Evolutionary conservation across 2,329 filamentous ascomycete species (phyloP), one percentile per base, ranked within the genome.

Genomic region (Paraphoma sp.): DNA sequence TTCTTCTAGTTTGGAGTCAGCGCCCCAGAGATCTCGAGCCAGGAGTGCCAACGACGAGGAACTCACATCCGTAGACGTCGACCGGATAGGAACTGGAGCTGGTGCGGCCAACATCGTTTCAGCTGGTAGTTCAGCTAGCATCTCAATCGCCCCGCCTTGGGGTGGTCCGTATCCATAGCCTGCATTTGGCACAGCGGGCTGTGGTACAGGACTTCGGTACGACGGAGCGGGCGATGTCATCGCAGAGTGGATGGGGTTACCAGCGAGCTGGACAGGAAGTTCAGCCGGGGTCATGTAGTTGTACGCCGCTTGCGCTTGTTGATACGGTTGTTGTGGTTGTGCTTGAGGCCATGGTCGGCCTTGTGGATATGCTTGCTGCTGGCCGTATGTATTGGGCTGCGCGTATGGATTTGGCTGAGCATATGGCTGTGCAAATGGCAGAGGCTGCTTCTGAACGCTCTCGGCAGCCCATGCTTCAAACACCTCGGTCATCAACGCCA

Each of bases 401-500:
- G 41, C 40, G 8, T 45, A 45, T 17, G 42, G 42, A 45, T 45
- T 29, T 14, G 17, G 53, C 8, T 59, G 54, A 54, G 44, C 38
- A 36, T 36, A 58, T 17, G 51, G 40, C 17, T 51, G 45, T 4
- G 41, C 38, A 16, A 30, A 56, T 28, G 56, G 56, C 17, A 59
- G 59, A 16, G 58, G 65, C 31, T 68, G 64, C 40, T 50, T 62
- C 28, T 63, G 62, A 51, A 61, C 10, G 43, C 67, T 64, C 41
- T 73, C 70, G 12, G 58, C 59, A 36, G 66, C 64, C 73, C 72
- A 75, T 17, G 68, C 53, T 7, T 59, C 53, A 45, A 74, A 74
- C 11, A 73, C 70, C 41, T 73, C 66, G 1, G 67, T 68, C 66
- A 75, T 74, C 17, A 72, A 71, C 41, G 60, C 60, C 64, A 72